Evolutionary conservation across 257 asterid species (phyloP).

Genomic region (Mentha longifolia): DNA sequence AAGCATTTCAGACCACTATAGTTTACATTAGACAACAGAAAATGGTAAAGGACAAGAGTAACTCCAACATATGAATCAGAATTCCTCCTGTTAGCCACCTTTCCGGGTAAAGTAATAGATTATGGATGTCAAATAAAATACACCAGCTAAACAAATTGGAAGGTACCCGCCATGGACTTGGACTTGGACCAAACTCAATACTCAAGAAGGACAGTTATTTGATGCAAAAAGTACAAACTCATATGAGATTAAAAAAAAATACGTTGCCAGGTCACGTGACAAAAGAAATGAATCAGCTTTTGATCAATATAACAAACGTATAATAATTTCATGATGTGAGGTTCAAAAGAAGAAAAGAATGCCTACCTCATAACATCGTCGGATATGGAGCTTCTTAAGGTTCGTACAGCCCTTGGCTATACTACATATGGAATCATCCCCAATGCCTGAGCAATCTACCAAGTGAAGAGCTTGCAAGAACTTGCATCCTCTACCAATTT

Average conservation of each 20-base stretch:
- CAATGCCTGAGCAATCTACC: slow-evolving; percentile 88
- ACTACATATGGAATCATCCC: slow-evolving; percentile 79
- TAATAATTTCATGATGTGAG: neutral
- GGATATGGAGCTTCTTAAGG: slow-evolving; percentile 85
- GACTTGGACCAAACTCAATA: slow-evolving; percentile 5
- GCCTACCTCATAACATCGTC: slow-evolving; percentile 98
- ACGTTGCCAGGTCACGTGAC: slow-evolving; percentile 1
- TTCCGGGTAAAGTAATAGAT: neutral
- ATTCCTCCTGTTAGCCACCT: slow-evolving; percentile 15
- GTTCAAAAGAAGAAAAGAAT: slow-evolving; percentile 17
- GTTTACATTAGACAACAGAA: slow-evolving; percentile 11
- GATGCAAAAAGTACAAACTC: neutral
- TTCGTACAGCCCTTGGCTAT: slow-evolving; percentile 82
- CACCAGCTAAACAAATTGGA: slow-evolving; percentile 18
- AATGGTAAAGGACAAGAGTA: slow-evolving; percentile 5
- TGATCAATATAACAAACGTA: neutral
- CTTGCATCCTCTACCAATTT: slow-evolving; percentile 89
- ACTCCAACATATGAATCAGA: neutral
- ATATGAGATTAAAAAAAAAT: neutral
- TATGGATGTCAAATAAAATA: slow-evolving; percentile 12
- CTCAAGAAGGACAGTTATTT: slow-evolving; percentile 10
- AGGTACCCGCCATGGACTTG: neutral
- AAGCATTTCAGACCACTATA: slow-evolving; percentile 20
- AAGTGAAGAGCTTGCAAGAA: slow-evolving; percentile 89
- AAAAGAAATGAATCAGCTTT: neutral